These are phyloP conservation scores for Pinus tabuliformis DNA, from an alignment of 75 land plant genomes.

Conservation along the genomic window DNA sequence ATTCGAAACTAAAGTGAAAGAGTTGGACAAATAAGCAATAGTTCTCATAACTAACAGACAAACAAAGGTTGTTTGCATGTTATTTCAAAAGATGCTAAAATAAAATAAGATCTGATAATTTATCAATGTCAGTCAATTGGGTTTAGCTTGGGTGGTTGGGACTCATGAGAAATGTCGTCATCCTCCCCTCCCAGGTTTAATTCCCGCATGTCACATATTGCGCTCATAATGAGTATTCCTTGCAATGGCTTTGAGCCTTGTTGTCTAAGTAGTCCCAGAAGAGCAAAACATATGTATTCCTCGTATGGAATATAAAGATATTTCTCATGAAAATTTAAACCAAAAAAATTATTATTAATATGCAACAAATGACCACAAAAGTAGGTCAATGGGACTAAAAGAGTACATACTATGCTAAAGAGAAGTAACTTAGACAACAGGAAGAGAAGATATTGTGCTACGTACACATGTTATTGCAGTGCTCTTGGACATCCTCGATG, in stretches of 20 bases:
- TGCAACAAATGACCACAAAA: background rate
- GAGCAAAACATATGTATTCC: too few relatives aligned
- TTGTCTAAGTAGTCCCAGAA: too few relatives aligned
- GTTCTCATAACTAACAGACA: background rate
- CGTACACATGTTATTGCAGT: slow-evolving; percentile 74
- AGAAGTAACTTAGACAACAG: background rate
- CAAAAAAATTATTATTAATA: background rate
- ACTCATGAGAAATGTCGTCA: too few relatives aligned
- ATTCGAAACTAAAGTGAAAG: background rate
- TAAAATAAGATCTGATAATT: background rate
- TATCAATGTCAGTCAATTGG: too few relatives aligned
- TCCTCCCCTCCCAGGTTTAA: too few relatives aligned
- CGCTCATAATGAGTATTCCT: too few relatives aligned
- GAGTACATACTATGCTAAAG: slow-evolving; percentile 4
- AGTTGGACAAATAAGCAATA: background rate
- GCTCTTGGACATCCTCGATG: slow-evolving; percentile 86
- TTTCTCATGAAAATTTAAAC: too few relatives aligned
- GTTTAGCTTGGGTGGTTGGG: too few relatives aligned
- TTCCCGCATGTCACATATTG: too few relatives aligned
- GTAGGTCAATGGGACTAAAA: background rate
- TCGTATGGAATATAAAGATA: too few relatives aligned
- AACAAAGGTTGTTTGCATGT: background rate
- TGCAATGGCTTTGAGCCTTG: too few relatives aligned
- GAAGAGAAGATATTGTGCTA: slow-evolving; percentile 1
- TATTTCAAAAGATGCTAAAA: background rate